phyloP scores from a whole-genome alignment of 1,284 basidiomycete species.

The Cutaneotrichosporon dermatis region DNA sequence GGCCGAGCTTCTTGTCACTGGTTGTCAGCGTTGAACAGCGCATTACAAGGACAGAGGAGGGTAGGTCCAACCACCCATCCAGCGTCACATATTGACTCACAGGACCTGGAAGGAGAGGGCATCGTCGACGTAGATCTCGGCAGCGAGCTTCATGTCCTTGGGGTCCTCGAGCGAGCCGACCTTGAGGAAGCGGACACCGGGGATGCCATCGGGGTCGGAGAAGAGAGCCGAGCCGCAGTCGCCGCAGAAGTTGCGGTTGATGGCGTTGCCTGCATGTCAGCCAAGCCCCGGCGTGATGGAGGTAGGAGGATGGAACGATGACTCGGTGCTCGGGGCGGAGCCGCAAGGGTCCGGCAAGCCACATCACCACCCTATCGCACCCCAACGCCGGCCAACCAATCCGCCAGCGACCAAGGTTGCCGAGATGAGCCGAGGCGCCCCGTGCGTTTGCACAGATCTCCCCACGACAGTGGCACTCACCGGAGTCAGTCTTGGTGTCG shows the following conservation, averaged over 20 bases:
- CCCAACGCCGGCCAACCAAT: no score
- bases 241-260: slow-evolving; percentile 28
- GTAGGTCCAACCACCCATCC: no score
- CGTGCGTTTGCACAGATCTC: neutral
- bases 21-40: neutral
- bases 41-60: no score
- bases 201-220: slow-evolving; percentile 14
- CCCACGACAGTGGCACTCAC: neutral
- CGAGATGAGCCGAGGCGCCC: neutral
- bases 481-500: slow-evolving; percentile 12
- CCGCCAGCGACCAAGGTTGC: no score
- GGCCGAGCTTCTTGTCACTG: slow-evolving; percentile 6
- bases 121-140: slow-evolving; percentile 18
- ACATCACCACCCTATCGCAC: no score
- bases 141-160: slow-evolving; percentile 7
- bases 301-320: no score
- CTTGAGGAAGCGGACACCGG: slow-evolving; percentile 19
- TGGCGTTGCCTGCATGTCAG: slow-evolving; percentile 18
- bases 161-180: slow-evolving; percentile 13
- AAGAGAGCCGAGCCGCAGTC: slow-evolving; percentile 24
- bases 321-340: no score
- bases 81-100: neutral
- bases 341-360: no score
- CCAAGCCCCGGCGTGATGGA: no score
- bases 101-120: neutral